phyloP scores from a whole-genome alignment of 345 rosid genomes.

The Eucalyptus regnans region DNA sequence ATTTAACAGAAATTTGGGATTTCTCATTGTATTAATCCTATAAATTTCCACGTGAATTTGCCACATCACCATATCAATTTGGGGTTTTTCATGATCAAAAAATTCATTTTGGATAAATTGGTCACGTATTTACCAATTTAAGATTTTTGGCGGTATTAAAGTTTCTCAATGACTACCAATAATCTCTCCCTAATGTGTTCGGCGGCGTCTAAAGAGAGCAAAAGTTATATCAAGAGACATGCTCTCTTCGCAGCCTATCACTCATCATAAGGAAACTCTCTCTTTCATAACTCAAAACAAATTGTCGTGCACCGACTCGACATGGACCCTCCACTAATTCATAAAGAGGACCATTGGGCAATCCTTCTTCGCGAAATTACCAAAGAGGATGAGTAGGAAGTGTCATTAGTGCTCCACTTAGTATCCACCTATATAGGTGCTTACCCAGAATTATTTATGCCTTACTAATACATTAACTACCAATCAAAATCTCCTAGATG shows the following conservation, averaged over 20 bases:
- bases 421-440: not conserved
- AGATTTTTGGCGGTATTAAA: no score
- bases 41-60: no score
- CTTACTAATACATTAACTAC: not conserved
- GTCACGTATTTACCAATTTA: no score
- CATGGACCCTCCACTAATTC: not conserved
- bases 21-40: no score
- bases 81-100: no score
- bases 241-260: not conserved
- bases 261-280: not conserved
- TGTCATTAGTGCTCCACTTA: not conserved
- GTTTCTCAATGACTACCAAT: no score
- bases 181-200: not conserved
- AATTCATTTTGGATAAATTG: no score
- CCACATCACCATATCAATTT: no score
- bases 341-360: no score
- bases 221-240: not conserved
- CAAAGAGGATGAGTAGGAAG: not conserved
- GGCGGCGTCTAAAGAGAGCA: not conserved
- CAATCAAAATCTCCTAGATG: not conserved
- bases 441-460: not conserved
- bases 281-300: not conserved
- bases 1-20: no score
- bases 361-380: no score
- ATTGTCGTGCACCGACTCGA: not conserved